A percentile compares a stretch with the other conserved stretches of the same genome.
Conservation (phyloP, 164 flowering plant genomes). For the Magnolia changhungtana region DNA sequence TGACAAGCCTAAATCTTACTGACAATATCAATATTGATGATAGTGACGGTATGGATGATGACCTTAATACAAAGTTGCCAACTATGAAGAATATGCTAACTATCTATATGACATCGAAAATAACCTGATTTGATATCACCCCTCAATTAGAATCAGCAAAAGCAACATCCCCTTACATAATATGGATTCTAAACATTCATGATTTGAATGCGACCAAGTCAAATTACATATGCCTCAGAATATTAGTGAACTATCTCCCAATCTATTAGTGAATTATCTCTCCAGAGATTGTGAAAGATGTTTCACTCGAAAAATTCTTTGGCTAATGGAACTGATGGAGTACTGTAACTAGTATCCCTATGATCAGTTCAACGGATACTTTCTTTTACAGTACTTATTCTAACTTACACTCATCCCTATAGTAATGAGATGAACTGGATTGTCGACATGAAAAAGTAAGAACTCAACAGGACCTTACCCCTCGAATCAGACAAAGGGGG, state of each 20-base stretch:
- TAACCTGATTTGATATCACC: neutral
- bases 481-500: constrained; percentile 1
- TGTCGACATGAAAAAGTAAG: neutral
- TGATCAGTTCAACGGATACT: too few species aligned
- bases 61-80: neutral
- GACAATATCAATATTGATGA: neutral
- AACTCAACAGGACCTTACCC: constrained; percentile 1
- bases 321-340: too few species aligned
- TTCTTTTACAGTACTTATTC: too few species aligned
- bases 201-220: neutral
- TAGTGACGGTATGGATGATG: neutral
- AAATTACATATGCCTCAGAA: neutral
- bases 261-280: too few species aligned
- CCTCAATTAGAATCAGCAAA: neutral
- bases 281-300: too few species aligned
- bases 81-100: neutral
- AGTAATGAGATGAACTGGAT: too few species aligned
- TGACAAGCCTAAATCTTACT: neutral
- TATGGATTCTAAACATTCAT: neutral
- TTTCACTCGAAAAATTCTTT: too few species aligned
- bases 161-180: neutral
- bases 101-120: neutral
- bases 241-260: neutral
- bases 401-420: too few species aligned
- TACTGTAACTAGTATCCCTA: too few species aligned